Evolutionary conservation across 2,329 filamentous ascomycete species (phyloP).

Genomic region (Metarhizium robertsii): DNA sequence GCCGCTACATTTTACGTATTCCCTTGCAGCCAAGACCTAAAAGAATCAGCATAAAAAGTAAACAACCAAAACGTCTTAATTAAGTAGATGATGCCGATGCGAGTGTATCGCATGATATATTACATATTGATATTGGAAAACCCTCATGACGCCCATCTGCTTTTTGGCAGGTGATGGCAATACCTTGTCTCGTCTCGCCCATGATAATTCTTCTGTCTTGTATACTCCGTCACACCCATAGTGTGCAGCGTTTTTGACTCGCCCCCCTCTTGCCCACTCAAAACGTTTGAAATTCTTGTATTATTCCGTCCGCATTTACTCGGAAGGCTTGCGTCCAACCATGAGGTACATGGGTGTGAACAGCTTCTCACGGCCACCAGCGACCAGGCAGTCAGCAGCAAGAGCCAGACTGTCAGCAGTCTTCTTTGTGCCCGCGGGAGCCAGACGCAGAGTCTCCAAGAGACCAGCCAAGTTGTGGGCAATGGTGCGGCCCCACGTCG

Average conservation of each 20-base stretch:
- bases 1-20: too few species aligned
- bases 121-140: slow-evolving; percentile 1
- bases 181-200: slow-evolving; percentile 2
- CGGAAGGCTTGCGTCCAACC: slow-evolving; percentile 73
- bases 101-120: neutral
- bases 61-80: too few species aligned
- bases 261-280: neutral
- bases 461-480: slow-evolving; percentile 69
- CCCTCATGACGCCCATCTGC: slow-evolving; percentile 3
- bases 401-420: slow-evolving; percentile 82
- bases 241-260: neutral
- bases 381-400: slow-evolving; percentile 77
- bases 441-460: slow-evolving; percentile 65
- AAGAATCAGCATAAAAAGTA: too few species aligned
- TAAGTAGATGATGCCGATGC: neutral
- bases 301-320: slow-evolving; percentile 2
- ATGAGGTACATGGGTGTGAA: slow-evolving; percentile 99
- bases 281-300: neutral
- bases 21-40: too few species aligned
- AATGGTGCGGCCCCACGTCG: slow-evolving; percentile 65
- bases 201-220: neutral
- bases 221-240: neutral
- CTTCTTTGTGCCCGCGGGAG: slow-evolving; percentile 81
- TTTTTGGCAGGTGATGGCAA: neutral
- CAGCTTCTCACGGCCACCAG: slow-evolving; percentile 78